These are phyloP conservation scores for Ramalina peruviana DNA, from an alignment of 495 filamentous ascomycete genomes.

Conservation along the genomic window DNA sequence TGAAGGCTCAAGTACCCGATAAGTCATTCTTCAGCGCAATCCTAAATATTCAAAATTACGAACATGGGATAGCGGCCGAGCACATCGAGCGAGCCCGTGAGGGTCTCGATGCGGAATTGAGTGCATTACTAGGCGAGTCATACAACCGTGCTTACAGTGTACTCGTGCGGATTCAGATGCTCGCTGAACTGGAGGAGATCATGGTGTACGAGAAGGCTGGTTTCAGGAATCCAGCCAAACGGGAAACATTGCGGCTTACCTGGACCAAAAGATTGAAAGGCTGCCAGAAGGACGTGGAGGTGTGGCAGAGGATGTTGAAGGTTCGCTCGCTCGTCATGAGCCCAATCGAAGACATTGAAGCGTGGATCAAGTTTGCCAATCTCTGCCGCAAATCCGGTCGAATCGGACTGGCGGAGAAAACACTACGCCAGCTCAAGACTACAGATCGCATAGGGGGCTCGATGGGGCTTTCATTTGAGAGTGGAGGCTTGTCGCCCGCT, in stretches of 20 bases:
- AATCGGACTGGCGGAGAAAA: constrained; percentile 91
- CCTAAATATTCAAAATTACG: constrained; percentile 82
- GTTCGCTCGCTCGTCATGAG: constrained; percentile 82
- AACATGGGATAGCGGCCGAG: constrained; percentile 70
- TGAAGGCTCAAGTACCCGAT: constrained; percentile 87
- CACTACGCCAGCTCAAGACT: constrained; percentile 53
- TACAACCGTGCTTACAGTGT: constrained; percentile 94
- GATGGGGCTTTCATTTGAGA: not conserved
- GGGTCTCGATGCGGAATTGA: constrained; percentile 86
- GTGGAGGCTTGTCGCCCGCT: not conserved
- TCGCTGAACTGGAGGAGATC: constrained; percentile 95
- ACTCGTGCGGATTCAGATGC: constrained; percentile 94
- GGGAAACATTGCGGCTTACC: constrained; percentile 76
- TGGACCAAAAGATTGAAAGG: constrained; percentile 93
- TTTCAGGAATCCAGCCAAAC: constrained; percentile 57
- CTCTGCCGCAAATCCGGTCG: constrained; percentile 90
- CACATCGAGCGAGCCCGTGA: constrained; percentile 88
- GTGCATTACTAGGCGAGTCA: constrained; percentile 84
- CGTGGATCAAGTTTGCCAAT: constrained; percentile 99
- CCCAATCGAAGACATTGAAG: constrained; percentile 85
- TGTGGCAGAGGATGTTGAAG: constrained; percentile 97
- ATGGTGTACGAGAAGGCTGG: constrained; percentile 89
- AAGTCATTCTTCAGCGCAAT: constrained; percentile 96
- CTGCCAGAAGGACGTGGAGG: constrained; percentile 92
- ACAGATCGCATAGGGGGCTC: constrained; percentile 37